Conservation (phyloP, 2,329 filamentous ascomycete species). For the Rhexocercosporidium sp. region DNA sequence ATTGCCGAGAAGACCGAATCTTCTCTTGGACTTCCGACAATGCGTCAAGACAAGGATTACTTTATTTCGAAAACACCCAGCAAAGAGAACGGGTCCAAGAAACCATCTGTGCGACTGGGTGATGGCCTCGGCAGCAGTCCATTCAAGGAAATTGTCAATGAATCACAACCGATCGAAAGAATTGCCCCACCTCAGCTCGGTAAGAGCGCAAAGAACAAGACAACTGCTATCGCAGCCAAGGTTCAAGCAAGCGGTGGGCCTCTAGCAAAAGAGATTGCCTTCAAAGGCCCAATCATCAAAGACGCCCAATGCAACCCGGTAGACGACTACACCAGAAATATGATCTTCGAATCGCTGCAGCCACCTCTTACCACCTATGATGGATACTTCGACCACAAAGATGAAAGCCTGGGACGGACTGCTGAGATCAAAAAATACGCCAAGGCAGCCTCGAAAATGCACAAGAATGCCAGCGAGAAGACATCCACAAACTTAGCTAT, state of each 20-base stretch:
- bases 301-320: slow-evolving; percentile 90
- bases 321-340: slow-evolving; percentile 73
- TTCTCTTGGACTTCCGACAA: slow-evolving; percentile 72
- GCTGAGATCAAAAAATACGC: slow-evolving; percentile 82
- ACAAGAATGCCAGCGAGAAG: slow-evolving; percentile 55
- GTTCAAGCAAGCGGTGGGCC: slow-evolving; percentile 40
- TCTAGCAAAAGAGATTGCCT: slow-evolving; percentile 49
- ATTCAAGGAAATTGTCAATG: slow-evolving; percentile 67
- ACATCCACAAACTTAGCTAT: slow-evolving; percentile 62
- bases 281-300: slow-evolving; percentile 76
- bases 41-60: slow-evolving; percentile 60
- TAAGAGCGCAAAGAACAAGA: slow-evolving; percentile 51
- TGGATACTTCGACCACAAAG: slow-evolving; percentile 78
- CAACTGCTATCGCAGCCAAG: slow-evolving; percentile 39
- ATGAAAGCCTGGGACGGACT: slow-evolving; percentile 67
- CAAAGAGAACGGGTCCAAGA: slow-evolving; percentile 47
- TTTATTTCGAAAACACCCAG: slow-evolving; percentile 79
- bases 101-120: slow-evolving; percentile 34
- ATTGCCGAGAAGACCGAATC: slow-evolving; percentile 96
- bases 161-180: slow-evolving; percentile 52
- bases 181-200: slow-evolving; percentile 58
- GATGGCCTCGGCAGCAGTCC: slow-evolving; percentile 67
- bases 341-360: slow-evolving; percentile 75
- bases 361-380: slow-evolving; percentile 76
- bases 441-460: slow-evolving; percentile 57